Evolutionary conservation across 2,329 filamentous ascomycete genomes (phyloP).

Genomic region (Nectriaceae sp.): DNA sequence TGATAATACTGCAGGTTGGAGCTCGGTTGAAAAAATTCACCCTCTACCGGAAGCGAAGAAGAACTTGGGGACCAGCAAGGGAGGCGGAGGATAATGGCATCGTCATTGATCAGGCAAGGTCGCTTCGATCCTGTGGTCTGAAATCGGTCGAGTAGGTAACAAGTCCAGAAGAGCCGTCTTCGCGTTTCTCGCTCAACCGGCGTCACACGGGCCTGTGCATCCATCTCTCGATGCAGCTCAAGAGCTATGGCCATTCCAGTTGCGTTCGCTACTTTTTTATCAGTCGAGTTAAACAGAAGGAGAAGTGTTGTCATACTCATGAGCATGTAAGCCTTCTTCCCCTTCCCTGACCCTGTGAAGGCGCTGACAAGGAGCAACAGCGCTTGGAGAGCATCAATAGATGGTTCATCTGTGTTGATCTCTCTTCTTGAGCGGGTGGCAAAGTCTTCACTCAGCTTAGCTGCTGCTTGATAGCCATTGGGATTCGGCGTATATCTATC

Average conservation of each 20-base stretch:
- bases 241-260: constrained; percentile 83
- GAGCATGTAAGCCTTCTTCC: constrained; percentile 86
- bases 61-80: constrained; percentile 72
- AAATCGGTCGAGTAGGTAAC: constrained; percentile 85
- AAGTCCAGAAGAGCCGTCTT: constrained; percentile 84
- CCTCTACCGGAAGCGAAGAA: constrained; percentile 65
- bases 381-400: constrained; percentile 75
- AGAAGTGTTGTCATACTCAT: constrained; percentile 56
- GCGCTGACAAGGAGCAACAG: constrained; percentile 74
- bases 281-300: constrained; percentile 26
- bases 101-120: constrained; percentile 77
- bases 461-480: constrained; percentile 66
- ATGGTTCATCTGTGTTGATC: constrained; percentile 79
- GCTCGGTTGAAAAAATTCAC: constrained; percentile 77
- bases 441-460: constrained; percentile 71
- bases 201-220: constrained; percentile 61
- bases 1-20: constrained; percentile 77
- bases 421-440: constrained; percentile 68
- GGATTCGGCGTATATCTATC: constrained; percentile 66
- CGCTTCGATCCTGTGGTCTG: constrained; percentile 78
- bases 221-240: constrained; percentile 77
- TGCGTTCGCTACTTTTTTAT: constrained; percentile 60
- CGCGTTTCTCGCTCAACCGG: constrained; percentile 74
- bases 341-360: constrained; percentile 75
- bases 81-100: constrained; percentile 72